Conservation (phyloP, 345 rosid genomes). For the Linum lewisii region DNA sequence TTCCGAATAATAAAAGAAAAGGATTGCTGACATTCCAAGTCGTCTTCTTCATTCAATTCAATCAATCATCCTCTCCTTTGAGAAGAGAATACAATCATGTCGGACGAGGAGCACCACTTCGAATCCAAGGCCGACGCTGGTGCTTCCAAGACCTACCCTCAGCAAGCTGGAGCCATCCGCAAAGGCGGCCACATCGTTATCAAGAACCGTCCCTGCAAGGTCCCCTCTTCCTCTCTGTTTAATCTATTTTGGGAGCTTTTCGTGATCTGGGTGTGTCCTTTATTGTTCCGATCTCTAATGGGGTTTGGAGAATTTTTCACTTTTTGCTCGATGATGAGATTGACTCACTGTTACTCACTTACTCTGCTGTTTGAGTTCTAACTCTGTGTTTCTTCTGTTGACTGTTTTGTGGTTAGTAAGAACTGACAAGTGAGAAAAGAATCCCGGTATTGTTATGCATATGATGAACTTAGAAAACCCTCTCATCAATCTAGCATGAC, state of each 20-base stretch:
- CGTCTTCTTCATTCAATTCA: neutral
- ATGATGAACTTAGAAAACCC: too few relatives aligned
- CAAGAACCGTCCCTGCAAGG: slow-evolving; percentile 6
- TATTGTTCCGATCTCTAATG: neutral
- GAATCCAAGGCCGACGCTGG: neutral
- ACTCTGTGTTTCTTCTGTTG: too few relatives aligned
- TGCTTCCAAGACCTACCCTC: neutral
- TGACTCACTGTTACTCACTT: too few relatives aligned
- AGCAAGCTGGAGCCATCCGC: neutral
- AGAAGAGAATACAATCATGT: too few relatives aligned
- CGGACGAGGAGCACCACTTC: too few relatives aligned
- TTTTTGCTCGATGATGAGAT: neutral
- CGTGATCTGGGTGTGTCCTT: neutral
- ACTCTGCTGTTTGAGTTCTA: too few relatives aligned
- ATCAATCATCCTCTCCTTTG: neutral
- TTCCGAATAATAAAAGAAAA: too few relatives aligned
- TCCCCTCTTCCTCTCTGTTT: neutral
- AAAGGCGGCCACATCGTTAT: slow-evolving; percentile 3
- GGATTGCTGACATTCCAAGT: neutral
- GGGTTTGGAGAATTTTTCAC: neutral
- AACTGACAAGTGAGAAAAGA: too few relatives aligned
- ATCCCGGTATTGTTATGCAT: too few relatives aligned
- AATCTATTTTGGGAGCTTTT: neutral
- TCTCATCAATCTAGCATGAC: too few relatives aligned
- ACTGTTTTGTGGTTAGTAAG: too few relatives aligned